Percentiles rank a stretch among this genome's conserved stretches.
Conservation (phyloP, 1,284 basidiomycete species). For the Irpex sp. region DNA sequence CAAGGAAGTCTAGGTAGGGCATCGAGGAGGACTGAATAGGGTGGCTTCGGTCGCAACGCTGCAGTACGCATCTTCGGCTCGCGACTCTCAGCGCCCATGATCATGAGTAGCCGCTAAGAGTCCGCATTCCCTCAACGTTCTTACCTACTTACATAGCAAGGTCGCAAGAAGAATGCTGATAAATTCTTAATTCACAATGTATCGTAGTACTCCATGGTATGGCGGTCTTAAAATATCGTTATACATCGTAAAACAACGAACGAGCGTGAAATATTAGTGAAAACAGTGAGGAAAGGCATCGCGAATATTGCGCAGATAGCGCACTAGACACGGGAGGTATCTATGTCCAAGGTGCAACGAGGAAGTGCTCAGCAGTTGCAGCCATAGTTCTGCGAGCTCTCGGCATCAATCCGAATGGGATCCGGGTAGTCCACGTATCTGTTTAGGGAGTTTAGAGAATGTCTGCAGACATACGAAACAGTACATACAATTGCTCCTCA, state of each 20-base stretch:
- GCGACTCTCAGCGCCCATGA: neutral
- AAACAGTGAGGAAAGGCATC: slow-evolving; percentile 7
- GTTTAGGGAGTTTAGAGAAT: slow-evolving; percentile 13
- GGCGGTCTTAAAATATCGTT: slow-evolving; percentile 10
- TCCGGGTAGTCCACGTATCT: slow-evolving; percentile 99
- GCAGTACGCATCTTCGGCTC: neutral
- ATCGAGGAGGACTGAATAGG: neutral
- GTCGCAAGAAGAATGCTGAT: neutral
- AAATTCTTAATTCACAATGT: neutral
- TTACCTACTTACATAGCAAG: neutral
- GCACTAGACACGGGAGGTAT: slow-evolving; percentile 19
- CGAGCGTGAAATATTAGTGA: slow-evolving; percentile 14
- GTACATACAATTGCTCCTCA: slow-evolving; percentile 87
- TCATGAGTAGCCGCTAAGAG: neutral
- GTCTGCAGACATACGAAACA: slow-evolving; percentile 4
- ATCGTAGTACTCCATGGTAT: neutral
- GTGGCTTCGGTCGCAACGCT: neutral
- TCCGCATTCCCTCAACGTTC: neutral
- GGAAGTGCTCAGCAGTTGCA: slow-evolving; percentile 74
- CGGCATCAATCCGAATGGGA: slow-evolving; percentile 95
- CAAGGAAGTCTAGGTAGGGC: neutral
- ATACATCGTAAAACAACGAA: slow-evolving; percentile 13
- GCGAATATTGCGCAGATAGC: neutral
- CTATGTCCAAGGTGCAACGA: slow-evolving; percentile 12
- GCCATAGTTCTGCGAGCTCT: slow-evolving; percentile 87